Percentiles rank a stretch among this genome's conserved stretches.
These are phyloP conservation scores for Handroanthus guayacan DNA, from an alignment of 257 asterid genomes.

Conservation along the genomic window DNA sequence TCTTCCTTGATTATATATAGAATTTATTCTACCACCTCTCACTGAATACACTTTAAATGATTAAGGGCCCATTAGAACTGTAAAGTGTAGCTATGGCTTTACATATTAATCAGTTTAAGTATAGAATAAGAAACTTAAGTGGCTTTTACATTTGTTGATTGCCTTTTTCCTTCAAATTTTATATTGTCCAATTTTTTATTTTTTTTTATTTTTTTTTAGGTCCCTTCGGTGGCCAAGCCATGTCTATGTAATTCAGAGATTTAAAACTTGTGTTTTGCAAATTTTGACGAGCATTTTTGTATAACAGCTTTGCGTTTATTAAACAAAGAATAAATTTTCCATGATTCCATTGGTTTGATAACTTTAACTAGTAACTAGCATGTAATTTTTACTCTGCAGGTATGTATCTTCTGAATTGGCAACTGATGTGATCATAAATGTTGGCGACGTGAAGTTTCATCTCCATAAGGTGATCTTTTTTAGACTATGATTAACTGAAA, in stretches of 20 bases:
- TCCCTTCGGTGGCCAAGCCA: no score
- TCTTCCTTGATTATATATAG: constrained; percentile 33
- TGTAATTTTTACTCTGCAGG: constrained; percentile 52
- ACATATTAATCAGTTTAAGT: constrained; percentile 19
- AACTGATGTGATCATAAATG: constrained; percentile 64
- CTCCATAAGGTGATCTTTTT: constrained; percentile 85
- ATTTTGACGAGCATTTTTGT: not conserved
- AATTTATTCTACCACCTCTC: constrained; percentile 37
- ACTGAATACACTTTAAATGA: constrained; percentile 36
- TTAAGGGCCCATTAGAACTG: constrained; percentile 46
- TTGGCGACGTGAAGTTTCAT: constrained; percentile 72
- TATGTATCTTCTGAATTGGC: constrained; percentile 74
- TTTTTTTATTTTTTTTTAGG: no score
- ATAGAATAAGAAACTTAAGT: constrained; percentile 21
- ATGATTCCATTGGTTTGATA: not conserved
- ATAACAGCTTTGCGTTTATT: not conserved
- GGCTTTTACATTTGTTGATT: constrained; percentile 44
- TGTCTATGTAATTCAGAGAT: not conserved
- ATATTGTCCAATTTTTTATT: constrained; percentile 13
- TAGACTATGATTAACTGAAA: not conserved
- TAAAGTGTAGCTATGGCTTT: constrained; percentile 47
- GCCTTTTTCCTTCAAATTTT: constrained; percentile 34
- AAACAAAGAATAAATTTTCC: not conserved
- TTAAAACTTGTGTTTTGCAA: not conserved
- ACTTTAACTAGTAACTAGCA: not conserved